Percentiles rank a stretch among this genome's conserved stretches.
Evolutionary conservation across 139 green algal species (phyloP).

Genomic region (Eudorina sp.): DNA sequence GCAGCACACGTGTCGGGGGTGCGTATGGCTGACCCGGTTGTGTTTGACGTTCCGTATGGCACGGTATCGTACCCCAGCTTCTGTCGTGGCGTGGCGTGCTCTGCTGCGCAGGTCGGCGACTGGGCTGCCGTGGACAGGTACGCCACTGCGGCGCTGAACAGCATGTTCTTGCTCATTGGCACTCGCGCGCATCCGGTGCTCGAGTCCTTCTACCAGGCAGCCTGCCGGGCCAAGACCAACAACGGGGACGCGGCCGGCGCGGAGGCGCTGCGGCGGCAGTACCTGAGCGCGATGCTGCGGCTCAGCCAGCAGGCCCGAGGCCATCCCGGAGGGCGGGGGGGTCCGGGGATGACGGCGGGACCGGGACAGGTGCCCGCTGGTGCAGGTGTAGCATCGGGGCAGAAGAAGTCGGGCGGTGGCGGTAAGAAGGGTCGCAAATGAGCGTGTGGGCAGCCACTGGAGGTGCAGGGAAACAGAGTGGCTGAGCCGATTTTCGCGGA

Average conservation of each 20-base stretch:
- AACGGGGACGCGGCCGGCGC: slow-evolving; percentile 27
- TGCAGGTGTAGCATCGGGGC: neutral
- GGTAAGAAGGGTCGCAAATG: slow-evolving; percentile 29
- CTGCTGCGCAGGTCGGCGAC: neutral
- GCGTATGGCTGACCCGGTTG: no score
- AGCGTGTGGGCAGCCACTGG: no score
- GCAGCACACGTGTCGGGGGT: no score
- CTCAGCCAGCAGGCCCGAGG: neutral
- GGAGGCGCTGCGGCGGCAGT: slow-evolving; percentile 21
- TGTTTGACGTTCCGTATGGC: no score
- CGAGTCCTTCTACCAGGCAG: slow-evolving; percentile 37
- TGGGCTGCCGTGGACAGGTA: slow-evolving; percentile 12
- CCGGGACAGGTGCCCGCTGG: no score
- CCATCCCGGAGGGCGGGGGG: neutral
- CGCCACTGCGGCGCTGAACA: neutral
- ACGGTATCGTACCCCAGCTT: no score
- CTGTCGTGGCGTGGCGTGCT: no score
- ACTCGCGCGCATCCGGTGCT: slow-evolving; percentile 3
- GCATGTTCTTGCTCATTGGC: slow-evolving; percentile 31
- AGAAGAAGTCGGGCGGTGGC: neutral
- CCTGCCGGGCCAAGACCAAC: slow-evolving; percentile 26
- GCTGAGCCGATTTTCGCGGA: no score
- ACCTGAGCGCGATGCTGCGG: slow-evolving; percentile 18
- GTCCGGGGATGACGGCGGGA: neutral
- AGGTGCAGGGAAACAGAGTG: no score